Percentiles rank a stretch among this genome's conserved stretches.
Conservation (phyloP, 2,329 filamentous ascomycete genomes). For the Setomelanomma holmii region DNA sequence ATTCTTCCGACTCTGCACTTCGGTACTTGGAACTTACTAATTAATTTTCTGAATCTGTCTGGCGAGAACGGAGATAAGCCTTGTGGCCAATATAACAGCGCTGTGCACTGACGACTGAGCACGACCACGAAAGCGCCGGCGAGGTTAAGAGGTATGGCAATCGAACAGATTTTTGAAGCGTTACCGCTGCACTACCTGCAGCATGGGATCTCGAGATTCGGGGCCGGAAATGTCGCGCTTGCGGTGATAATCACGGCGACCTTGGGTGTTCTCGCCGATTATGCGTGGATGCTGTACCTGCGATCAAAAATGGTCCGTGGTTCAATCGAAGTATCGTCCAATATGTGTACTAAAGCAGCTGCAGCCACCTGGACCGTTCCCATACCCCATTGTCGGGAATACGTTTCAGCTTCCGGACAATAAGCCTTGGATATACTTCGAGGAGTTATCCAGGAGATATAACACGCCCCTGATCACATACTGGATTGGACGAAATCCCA, state of each 20-base stretch:
- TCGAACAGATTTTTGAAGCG: conserved; percentile 38
- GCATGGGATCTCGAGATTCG: conserved; percentile 41
- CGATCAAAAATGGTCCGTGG: conserved; percentile 55
- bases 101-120: background rate
- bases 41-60: background rate
- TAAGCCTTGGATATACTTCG: conserved; percentile 67
- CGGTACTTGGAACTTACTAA: background rate
- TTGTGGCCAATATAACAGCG: background rate
- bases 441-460: conserved; percentile 60
- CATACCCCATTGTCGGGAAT: conserved; percentile 63
- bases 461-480: conserved; percentile 61
- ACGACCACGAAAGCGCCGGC: background rate
- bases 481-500: conserved; percentile 57
- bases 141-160: conserved; percentile 28
- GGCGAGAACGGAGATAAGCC: background rate
- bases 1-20: background rate
- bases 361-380: conserved; percentile 63
- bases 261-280: conserved; percentile 50
- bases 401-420: conserved; percentile 62
- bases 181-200: conserved; percentile 39
- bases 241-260: conserved; percentile 28
- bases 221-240: conserved; percentile 28
- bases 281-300: conserved; percentile 59
- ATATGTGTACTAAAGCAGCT: background rate
- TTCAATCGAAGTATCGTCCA: background rate